These are phyloP conservation scores for Phytophthora tentaculata DNA, from an alignment of 352 stramenopile species.

Conservation along the genomic window DNA sequence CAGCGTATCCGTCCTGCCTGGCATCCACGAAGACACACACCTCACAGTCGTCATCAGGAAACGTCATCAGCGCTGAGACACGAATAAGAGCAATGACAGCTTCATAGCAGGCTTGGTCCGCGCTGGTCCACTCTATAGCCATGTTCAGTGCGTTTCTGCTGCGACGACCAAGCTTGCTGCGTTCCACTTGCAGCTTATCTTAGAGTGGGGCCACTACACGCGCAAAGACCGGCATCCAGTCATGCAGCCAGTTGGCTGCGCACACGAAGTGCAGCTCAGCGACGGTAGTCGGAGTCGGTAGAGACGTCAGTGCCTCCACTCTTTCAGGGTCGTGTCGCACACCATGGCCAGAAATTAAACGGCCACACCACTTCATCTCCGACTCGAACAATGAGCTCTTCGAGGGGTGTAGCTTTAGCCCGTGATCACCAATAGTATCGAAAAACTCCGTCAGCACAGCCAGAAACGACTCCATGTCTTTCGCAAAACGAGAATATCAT, in stretches of 20 bases:
- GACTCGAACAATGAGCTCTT: constrained; percentile 27
- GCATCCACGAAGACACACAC: not conserved
- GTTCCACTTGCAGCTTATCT: not conserved
- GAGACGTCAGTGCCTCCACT: not conserved
- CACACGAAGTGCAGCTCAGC: not conserved
- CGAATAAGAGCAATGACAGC: not conserved
- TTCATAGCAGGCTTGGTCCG: not conserved
- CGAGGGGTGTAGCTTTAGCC: constrained; percentile 23
- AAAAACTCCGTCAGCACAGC: constrained; percentile 18
- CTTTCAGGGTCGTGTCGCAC: constrained; percentile 19
- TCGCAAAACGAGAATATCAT: too few species aligned
- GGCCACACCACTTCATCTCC: constrained; percentile 30
- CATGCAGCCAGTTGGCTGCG: not conserved
- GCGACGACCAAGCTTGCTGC: not conserved
- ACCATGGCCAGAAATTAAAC: constrained; percentile 22
- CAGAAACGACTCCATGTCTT: too few species aligned
- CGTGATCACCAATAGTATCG: constrained; percentile 4
- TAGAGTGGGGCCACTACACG: not conserved
- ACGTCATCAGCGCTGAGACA: not conserved
- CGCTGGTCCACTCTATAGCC: not conserved
- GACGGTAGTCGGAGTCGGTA: too few species aligned
- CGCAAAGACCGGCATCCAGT: not conserved
- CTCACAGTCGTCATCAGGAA: not conserved
- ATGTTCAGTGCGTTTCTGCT: not conserved
- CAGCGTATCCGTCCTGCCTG: not conserved